phyloP scores from a whole-genome alignment of 2,329 filamentous ascomycete genomes.

The Pyrenochaeta sp. region DNA sequence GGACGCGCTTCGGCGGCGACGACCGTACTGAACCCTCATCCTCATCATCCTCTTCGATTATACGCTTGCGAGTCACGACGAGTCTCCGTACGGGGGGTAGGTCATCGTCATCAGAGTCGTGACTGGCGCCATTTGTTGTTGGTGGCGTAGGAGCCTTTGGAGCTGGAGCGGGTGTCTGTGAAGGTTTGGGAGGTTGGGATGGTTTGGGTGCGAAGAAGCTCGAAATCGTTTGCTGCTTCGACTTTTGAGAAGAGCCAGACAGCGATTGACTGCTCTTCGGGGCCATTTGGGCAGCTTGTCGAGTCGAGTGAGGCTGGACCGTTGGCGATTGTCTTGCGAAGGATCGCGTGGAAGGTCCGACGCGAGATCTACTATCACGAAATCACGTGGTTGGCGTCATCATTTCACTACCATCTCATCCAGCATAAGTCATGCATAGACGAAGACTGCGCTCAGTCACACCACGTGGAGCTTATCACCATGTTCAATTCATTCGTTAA shows the following conservation, averaged over 20 bases:
- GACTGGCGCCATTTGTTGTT: constrained; percentile 11
- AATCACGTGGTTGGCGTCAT: constrained; percentile 27
- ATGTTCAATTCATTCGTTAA: no score
- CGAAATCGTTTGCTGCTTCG: constrained; percentile 83
- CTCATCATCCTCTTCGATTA: constrained; percentile 49
- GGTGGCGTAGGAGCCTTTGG: constrained; percentile 29
- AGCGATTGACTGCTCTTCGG: constrained; percentile 44
- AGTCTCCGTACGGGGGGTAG: constrained; percentile 15
- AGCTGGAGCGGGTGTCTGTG: constrained; percentile 17
- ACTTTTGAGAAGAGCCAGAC: constrained; percentile 51
- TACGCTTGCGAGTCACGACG: constrained; percentile 31
- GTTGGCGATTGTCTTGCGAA: constrained; percentile 11
- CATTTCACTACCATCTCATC: neutral
- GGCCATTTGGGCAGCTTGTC: constrained; percentile 38
- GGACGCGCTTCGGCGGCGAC: constrained; percentile 50
- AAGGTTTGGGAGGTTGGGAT: constrained; percentile 42
- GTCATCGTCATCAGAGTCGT: constrained; percentile 24
- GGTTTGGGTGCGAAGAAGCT: constrained; percentile 74
- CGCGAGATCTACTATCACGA: constrained; percentile 24
- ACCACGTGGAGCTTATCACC: no score
- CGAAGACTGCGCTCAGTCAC: neutral
- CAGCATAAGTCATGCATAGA: neutral
- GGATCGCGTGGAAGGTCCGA: constrained; percentile 23
- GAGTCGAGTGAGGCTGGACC: constrained; percentile 12
- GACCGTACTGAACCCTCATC: constrained; percentile 31